Percentiles rank a stretch among this genome's conserved stretches.
Evolutionary conservation across 345 rosid species (phyloP).

Genomic region (Lepidium aucheri): DNA sequence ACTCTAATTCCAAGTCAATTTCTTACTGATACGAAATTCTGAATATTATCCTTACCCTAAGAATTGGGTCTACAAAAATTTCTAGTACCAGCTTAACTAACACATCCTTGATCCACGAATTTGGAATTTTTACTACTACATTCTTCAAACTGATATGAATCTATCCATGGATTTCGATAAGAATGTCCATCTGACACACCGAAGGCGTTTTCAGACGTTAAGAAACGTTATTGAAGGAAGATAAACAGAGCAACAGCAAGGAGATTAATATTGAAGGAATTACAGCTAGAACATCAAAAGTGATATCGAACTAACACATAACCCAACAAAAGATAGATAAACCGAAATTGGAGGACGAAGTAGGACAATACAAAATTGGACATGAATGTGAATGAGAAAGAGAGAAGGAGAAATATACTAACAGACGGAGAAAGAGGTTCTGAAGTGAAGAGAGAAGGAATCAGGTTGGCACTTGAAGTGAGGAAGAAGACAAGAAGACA

Average conservation of each 20-base stretch:
- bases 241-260: neutral
- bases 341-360: neutral
- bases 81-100: neutral
- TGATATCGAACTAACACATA: neutral
- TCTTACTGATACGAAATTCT: neutral
- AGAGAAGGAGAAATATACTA: conserved; percentile 4
- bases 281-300: neutral
- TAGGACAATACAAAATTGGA: neutral
- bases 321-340: neutral
- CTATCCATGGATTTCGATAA: neutral
- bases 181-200: neutral
- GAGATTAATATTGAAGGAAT: neutral
- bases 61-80: neutral
- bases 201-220: neutral
- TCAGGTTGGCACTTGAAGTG: conserved; percentile 91
- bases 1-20: neutral
- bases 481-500: conserved; percentile 70
- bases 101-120: neutral
- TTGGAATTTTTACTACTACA: neutral
- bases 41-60: neutral
- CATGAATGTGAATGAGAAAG: neutral
- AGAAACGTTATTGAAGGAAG: neutral
- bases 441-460: conserved; percentile 56
- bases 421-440: conserved; percentile 35
- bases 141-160: neutral